Evolutionary conservation across 1,139 yeast genomes (phyloP).

Genomic region (Chernovozyma sophiae-reginae): DNA sequence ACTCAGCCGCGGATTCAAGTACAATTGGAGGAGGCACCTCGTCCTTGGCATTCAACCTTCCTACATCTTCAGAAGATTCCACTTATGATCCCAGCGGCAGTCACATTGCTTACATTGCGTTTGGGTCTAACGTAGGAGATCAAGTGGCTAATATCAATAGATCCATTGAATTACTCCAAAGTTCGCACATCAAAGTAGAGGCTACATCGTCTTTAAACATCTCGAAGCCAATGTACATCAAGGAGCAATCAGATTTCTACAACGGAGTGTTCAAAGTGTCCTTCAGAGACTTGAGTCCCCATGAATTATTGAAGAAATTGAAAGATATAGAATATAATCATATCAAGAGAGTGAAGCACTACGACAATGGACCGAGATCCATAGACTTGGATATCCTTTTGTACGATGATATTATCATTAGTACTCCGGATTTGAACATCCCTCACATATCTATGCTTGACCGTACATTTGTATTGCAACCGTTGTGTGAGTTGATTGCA

Average conservation of each 20-base stretch:
- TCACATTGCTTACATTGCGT: constrained; percentile 72
- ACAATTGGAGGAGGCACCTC: neutral
- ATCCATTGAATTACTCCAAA: constrained; percentile 54
- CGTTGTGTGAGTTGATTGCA: constrained; percentile 74
- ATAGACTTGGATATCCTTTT: constrained; percentile 86
- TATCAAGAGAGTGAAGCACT: constrained; percentile 66
- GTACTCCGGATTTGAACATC: constrained; percentile 56
- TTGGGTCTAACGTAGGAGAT: constrained; percentile 85
- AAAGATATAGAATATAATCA: constrained; percentile 76
- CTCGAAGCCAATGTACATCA: constrained; percentile 88
- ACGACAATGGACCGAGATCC: constrained; percentile 88
- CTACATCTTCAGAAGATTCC: constrained; percentile 24
- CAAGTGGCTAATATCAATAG: constrained; percentile 55
- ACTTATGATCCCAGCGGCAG: constrained; percentile 9
- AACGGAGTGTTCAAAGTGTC: constrained; percentile 76
- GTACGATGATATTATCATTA: constrained; percentile 56
- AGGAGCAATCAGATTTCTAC: constrained; percentile 75
- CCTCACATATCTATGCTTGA: constrained; percentile 91
- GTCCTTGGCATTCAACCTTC: constrained; percentile 28
- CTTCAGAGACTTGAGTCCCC: constrained; percentile 53
- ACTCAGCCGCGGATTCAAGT: constrained; percentile 1
- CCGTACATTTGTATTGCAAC: constrained; percentile 84
- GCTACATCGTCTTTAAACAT: constrained; percentile 76
- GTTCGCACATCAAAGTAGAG: constrained; percentile 36
- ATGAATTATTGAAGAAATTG: constrained; percentile 53